Evolutionary conservation across 164 flowering plant species (phyloP).

Genomic region (Vitis rotundifolia): DNA sequence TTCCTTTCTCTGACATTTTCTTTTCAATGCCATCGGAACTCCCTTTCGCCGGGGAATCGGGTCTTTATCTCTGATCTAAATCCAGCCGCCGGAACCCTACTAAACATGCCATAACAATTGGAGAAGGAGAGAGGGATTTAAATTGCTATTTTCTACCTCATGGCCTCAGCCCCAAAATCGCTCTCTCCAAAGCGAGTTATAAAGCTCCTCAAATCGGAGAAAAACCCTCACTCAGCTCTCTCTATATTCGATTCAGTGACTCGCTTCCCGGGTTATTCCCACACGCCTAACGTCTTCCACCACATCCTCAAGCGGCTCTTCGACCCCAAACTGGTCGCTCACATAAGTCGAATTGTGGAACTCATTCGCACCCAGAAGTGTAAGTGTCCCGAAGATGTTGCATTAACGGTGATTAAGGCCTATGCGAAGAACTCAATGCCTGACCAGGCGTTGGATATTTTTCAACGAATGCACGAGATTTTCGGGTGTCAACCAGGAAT

Average conservation of each 20-base stretch:
- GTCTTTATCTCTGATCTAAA: too few relatives aligned
- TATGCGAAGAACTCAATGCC: slow-evolving; percentile 26
- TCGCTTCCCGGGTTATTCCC: not conserved
- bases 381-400: slow-evolving; percentile 54
- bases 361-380: too few relatives aligned
- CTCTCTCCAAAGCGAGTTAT: slow-evolving; percentile 51
- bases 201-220: slow-evolving; percentile 60
- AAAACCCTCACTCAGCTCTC: slow-evolving; percentile 52
- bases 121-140: not conserved
- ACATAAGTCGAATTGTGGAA: too few relatives aligned
- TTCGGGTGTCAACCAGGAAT: slow-evolving; percentile 61
- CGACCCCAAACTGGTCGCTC: too few relatives aligned
- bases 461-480: slow-evolving; percentile 55
- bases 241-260: slow-evolving; percentile 64
- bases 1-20: too few relatives aligned
- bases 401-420: slow-evolving; percentile 39
- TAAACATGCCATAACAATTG: slow-evolving; percentile 12
- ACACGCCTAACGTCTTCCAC: too few relatives aligned
- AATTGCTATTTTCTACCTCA: slow-evolving; percentile 9
- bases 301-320: too few relatives aligned
- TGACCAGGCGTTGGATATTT: slow-evolving; percentile 55
- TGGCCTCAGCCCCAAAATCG: slow-evolving; percentile 43
- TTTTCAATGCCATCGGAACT: too few relatives aligned
- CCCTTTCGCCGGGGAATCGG: too few relatives aligned
- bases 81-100: too few relatives aligned